Evolutionary conservation across 768 basidiomycete species (phyloP).

Genomic region (Dacryopinax primogenitus): DNA sequence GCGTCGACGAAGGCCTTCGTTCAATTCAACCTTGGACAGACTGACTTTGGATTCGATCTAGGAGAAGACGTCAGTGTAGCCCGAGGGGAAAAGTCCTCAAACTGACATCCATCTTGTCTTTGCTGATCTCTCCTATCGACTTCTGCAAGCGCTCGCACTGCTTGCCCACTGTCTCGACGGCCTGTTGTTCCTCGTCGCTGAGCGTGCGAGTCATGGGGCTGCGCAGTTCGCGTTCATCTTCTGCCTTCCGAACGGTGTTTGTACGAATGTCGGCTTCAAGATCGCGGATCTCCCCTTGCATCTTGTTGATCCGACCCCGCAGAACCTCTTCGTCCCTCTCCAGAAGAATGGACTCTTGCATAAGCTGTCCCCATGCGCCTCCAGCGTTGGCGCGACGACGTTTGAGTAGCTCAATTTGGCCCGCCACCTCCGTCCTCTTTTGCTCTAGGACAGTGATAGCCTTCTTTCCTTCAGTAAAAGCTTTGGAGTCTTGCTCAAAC

Average conservation of each 20-base stretch:
- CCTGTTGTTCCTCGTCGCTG: constrained; percentile 53
- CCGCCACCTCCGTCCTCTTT: constrained; percentile 63
- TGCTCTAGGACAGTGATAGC: constrained; percentile 65
- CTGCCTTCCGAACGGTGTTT: constrained; percentile 48
- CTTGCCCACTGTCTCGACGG: constrained; percentile 53
- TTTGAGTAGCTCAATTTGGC: constrained; percentile 55
- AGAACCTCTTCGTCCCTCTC: constrained; percentile 59
- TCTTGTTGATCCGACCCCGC: constrained; percentile 42
- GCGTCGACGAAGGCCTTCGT: constrained; percentile 70
- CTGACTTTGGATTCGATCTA: constrained; percentile 68
- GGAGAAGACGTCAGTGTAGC: constrained; percentile 11
- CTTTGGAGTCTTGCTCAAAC: constrained; percentile 49
- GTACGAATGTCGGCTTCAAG: constrained; percentile 56
- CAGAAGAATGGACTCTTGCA: constrained; percentile 47
- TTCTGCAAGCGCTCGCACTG: constrained; percentile 67
- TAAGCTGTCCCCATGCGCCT: constrained; percentile 51
- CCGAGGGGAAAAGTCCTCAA: neutral
- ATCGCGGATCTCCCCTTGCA: constrained; percentile 58
- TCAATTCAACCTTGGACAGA: constrained; percentile 80
- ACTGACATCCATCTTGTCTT: constrained; percentile 57
- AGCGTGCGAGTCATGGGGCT: constrained; percentile 65
- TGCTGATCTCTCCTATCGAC: constrained; percentile 52
- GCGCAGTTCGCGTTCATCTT: constrained; percentile 54
- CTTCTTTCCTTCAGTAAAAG: constrained; percentile 60
- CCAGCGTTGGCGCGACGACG: constrained; percentile 59